Evolutionary conservation across 2,329 filamentous ascomycete species (phyloP).

Genomic region (Claviceps sp.): DNA sequence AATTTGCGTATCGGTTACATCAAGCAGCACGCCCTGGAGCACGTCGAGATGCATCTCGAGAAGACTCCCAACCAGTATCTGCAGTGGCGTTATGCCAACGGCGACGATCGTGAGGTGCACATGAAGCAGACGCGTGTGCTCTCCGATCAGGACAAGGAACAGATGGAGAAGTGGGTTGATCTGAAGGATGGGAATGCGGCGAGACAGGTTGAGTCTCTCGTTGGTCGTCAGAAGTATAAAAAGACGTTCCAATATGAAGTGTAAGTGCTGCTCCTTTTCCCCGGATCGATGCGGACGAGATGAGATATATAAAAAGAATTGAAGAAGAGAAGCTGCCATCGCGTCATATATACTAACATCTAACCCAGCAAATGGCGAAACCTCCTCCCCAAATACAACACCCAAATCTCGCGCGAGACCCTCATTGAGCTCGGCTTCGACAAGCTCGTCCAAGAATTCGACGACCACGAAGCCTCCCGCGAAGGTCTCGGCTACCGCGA

Average conservation of each 20-base stretch:
- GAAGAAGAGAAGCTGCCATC: too few relatives aligned
- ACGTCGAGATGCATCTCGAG: conserved; percentile 98
- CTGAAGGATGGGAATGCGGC: conserved; percentile 68
- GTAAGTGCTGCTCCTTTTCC: conserved; percentile 31
- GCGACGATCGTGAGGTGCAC: conserved; percentile 90
- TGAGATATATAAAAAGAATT: too few relatives aligned
- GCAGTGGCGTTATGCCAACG: conserved; percentile 95
- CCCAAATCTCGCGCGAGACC: conserved; percentile 84
- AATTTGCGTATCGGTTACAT: conserved; percentile 99
- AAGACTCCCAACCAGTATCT: conserved; percentile 99
- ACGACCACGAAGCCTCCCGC: conserved; percentile 96
- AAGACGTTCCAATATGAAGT: conserved; percentile 98
- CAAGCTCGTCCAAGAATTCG: conserved; percentile 95
- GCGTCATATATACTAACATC: neutral
- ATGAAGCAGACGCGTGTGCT: conserved; percentile 94
- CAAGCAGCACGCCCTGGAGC: conserved; percentile 96
- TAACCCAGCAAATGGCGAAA: conserved; percentile 64
- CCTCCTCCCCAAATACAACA: conserved; percentile 85
- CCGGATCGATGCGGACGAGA: too few relatives aligned
- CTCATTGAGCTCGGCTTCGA: conserved; percentile 72
- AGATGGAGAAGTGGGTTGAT: conserved; percentile 86
- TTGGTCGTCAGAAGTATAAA: conserved; percentile 97
- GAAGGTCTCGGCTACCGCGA: conserved; percentile 94
- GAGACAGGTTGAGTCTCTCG: conserved; percentile 71
- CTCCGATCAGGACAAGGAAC: conserved; percentile 69